Conservation (phyloP, 106 monocot species). For the Platanthera guangdongensis region DNA sequence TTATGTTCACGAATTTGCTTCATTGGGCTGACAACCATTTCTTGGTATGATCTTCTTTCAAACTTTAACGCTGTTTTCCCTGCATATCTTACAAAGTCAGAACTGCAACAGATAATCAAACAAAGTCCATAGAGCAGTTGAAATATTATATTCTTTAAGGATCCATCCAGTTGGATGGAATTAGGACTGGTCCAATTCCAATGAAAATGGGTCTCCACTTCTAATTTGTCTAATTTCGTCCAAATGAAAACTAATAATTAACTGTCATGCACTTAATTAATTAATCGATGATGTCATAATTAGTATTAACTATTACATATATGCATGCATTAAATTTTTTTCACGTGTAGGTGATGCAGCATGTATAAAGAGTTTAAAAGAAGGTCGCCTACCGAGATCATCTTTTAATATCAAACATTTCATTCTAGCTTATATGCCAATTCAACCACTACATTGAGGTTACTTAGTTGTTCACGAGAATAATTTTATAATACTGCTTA, state of each 20-base stretch:
- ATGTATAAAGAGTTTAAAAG: background rate
- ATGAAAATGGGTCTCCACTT: no score
- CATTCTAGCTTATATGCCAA: background rate
- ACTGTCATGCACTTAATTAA: background rate
- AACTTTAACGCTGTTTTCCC: slow-evolving; percentile 66
- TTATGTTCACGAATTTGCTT: slow-evolving; percentile 80
- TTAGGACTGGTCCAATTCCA: no score
- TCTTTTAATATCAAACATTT: background rate
- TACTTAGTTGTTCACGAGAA: background rate
- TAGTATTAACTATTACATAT: background rate
- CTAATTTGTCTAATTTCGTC: no score
- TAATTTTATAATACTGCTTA: background rate
- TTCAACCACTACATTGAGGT: background rate
- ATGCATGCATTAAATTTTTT: background rate
- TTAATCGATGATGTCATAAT: background rate
- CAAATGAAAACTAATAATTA: background rate
- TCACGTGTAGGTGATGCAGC: background rate
- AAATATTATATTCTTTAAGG: no score
- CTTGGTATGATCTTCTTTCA: slow-evolving; percentile 78
- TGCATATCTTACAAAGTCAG: slow-evolving; percentile 7
- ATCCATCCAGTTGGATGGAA: no score
- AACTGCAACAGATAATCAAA: background rate
- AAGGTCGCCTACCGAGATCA: background rate
- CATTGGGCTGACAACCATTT: slow-evolving; percentile 75
- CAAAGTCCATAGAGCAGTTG: background rate